Evolutionary conservation across 345 rosid genomes (phyloP).

Genomic region (Nephelium lappaceum): DNA sequence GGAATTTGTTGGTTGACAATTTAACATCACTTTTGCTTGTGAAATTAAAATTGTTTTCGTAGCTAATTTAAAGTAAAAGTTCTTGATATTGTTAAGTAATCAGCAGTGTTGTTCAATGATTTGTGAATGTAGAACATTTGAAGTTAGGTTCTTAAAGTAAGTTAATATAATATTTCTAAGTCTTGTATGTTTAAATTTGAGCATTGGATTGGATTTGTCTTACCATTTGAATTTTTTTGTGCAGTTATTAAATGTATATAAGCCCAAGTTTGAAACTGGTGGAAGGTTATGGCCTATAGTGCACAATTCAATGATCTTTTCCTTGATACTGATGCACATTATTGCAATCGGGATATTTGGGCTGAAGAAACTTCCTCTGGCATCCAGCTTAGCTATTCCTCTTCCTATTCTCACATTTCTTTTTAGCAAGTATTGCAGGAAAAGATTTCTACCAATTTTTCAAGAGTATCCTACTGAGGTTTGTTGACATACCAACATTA

Average conservation of each 20-base stretch:
- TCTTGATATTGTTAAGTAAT: background rate
- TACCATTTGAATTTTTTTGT: slow-evolving; percentile 9
- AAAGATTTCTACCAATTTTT: slow-evolving; percentile 70
- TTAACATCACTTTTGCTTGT: background rate
- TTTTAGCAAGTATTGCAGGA: slow-evolving; percentile 75
- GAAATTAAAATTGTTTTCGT: background rate
- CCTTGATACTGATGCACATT: slow-evolving; percentile 82
- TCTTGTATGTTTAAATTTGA: background rate
- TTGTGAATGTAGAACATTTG: background rate
- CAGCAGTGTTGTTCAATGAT: background rate
- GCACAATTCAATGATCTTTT: slow-evolving; percentile 69
- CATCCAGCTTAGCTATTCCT: slow-evolving; percentile 71
- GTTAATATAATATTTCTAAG: background rate
- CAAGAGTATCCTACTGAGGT: slow-evolving; percentile 83
- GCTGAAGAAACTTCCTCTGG: slow-evolving; percentile 73
- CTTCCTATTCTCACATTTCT: slow-evolving; percentile 79
- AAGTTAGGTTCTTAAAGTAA: background rate
- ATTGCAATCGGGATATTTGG: slow-evolving; percentile 88
- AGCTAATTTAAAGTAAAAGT: background rate
- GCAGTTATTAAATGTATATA: slow-evolving; percentile 83
- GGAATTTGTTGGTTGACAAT: background rate
- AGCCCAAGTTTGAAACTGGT: slow-evolving; percentile 71
- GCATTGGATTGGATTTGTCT: slow-evolving; percentile 11
- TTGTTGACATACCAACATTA: slow-evolving; percentile 10
- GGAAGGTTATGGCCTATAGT: slow-evolving; percentile 87